Evolutionary conservation across 78 protist species (phyloP).

Genomic region (Speleostelium caveatum): DNA sequence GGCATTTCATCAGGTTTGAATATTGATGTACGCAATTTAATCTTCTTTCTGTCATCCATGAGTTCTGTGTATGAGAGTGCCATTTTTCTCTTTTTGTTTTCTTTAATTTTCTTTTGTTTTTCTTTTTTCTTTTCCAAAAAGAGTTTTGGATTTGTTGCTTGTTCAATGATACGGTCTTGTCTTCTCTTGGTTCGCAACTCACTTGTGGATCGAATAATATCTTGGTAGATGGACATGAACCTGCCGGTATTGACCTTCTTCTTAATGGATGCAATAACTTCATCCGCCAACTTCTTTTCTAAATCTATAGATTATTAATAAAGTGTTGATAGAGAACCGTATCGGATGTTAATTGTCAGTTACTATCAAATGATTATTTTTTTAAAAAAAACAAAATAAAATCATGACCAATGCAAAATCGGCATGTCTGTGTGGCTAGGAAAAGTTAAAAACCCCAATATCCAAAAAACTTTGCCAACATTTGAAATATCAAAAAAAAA

Average conservation of each 20-base stretch:
- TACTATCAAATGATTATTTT: not conserved
- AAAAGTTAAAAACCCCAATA: too few species aligned
- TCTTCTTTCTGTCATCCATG: slow-evolving; percentile 19
- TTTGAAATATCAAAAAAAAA: too few species aligned
- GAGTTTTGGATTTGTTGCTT: slow-evolving; percentile 37
- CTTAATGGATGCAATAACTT: slow-evolving; percentile 32
- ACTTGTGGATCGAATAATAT: not conserved
- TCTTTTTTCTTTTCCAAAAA: slow-evolving; percentile 30
- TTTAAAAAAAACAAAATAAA: too few species aligned
- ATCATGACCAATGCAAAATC: too few species aligned
- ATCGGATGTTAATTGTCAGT: not conserved
- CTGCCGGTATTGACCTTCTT: slow-evolving; percentile 34
- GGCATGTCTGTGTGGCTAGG: too few species aligned
- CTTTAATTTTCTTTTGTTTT: slow-evolving; percentile 16
- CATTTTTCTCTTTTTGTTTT: slow-evolving; percentile 25
- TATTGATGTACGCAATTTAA: not conserved
- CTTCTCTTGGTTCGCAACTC: slow-evolving; percentile 9
- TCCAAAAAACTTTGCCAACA: too few species aligned
- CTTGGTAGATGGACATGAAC: slow-evolving; percentile 8
- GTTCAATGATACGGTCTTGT: slow-evolving; percentile 21
- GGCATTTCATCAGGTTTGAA: not conserved
- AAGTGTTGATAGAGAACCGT: too few species aligned
- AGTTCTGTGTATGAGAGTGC: slow-evolving; percentile 19
- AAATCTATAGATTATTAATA: too few species aligned
- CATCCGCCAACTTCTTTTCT: slow-evolving; percentile 35